Evolutionary conservation across 1,139 yeast genomes (phyloP), one percentile per base, ranked within the genome.

Genomic region (Saccharomyces pastorianus): DNA sequence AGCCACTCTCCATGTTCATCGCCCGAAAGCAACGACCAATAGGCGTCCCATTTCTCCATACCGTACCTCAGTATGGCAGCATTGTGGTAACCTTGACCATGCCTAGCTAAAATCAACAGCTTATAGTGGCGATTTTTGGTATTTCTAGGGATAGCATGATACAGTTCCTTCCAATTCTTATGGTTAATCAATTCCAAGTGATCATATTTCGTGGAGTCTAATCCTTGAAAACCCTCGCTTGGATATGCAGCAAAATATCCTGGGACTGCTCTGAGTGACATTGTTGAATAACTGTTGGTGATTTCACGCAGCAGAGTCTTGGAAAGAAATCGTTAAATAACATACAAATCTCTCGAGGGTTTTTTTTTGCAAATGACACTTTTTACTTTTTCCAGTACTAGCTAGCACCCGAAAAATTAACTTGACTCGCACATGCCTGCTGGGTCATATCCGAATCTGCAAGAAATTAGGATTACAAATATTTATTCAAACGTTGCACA

Each of bases 31-130:
- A 73, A 74, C 25, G 85, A 74, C 85, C 86, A 85, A 58, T 82
- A 77, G 0, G 65, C 67, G 61, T 79, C 76, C 91, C 91, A 85
- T 25, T 69, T 79, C 13, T 75, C 69, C 42, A 74, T 68, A 13
- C 89, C 85, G 64, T 83, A 84, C 57, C 78, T 77, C 28, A 71
- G 72, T 49, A 80, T 79, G 1, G 84, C 88, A 25, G 77, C 71
- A 61, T 87, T 87, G 64, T 86, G 93, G 69, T 74, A 81, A 0
- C 95, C 95, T 68, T 86, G 87, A 6, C 95, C 95, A 63, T 87
- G 95, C 56, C 95, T 75, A 1, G 88, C 90, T 52, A 84, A 71
- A 53, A 82, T 76, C 5, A 85, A 59, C 47, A 85, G 65, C 65
- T 84, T 85, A 66, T 83, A 63, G 13, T 55, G 54, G 17, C 51